Evolutionary conservation across 805 yeast genomes (phyloP), one percentile per base, ranked within the genome.

Genomic region (Pichia rugopelliculosa): DNA sequence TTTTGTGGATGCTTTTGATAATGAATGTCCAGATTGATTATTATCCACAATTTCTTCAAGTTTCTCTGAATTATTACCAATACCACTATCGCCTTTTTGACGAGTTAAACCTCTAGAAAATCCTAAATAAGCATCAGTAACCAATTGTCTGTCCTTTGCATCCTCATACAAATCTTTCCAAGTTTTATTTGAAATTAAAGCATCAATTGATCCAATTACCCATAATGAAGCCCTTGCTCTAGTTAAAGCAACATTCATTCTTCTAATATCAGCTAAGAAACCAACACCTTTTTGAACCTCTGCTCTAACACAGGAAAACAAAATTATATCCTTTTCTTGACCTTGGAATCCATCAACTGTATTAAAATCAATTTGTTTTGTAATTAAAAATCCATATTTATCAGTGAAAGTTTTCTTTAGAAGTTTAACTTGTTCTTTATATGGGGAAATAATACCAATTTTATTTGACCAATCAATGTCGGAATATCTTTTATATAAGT

Each of bases 331-430:
- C 64, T 91, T 93, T 61, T 93, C 99, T 65, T 93, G 98, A 53
- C 96, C 97, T 69, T 89, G 99, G 62, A 90, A 93, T 1, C 98
- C 99, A 73, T 93, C 99, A 51, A 93, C 89, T 0, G 99, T 88
- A 60, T 90, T 89, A 67, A 93, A 89, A 60, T 87, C 95, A 42
- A 95, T 79, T 45, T 77, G 82, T 26, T 76, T 73, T 18, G 75
- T 62, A 30, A 91, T 83, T 4, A 69, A 59, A 2, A 69, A 69
- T 11, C 98, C 98, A 58, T 76, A 84, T 46, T 69, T 69, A 15
- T 70, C 68, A 6, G 68, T 62, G 58, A 93, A 91, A 1, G 72
- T 64, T 18, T 74, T 71, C 53, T 77, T 77, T 48, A 93, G 59
- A 2, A 74, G 68, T 33, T 72, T 58, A 37, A 88, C 79, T 61